phyloP scores from a whole-genome alignment of 2,329 filamentous ascomycete species.

The Aspergillus vadensis region DNA sequence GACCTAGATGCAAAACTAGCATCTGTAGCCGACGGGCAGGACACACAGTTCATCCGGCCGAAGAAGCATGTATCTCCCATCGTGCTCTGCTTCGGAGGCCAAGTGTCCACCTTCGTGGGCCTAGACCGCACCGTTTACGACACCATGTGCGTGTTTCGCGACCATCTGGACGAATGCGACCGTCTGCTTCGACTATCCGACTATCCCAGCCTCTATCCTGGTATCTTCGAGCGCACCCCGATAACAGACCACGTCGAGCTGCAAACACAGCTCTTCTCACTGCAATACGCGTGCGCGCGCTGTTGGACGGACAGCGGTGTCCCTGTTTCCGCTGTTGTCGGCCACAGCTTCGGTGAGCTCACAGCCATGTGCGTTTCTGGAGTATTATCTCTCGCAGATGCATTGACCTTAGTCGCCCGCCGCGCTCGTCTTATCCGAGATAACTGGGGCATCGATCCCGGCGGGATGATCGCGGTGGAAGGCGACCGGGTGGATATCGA shows the following conservation, averaged over 20 bases:
- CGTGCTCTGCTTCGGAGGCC: slow-evolving; percentile 45
- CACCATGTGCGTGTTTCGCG: slow-evolving; percentile 26
- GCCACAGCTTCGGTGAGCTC: slow-evolving; percentile 43
- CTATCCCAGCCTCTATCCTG: slow-evolving; percentile 27
- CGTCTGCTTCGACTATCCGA: slow-evolving; percentile 27
- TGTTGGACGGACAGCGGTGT: slow-evolving; percentile 44
- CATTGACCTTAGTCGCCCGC: slow-evolving; percentile 31
- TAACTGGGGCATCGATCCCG: slow-evolving; percentile 35
- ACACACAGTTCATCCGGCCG: not conserved
- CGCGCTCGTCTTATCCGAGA: slow-evolving; percentile 36
- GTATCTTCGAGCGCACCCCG: slow-evolving; percentile 24
- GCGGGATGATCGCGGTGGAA: slow-evolving; percentile 39
- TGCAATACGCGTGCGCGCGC: slow-evolving; percentile 42
- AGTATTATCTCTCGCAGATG: slow-evolving; percentile 31
- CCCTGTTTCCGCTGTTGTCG: slow-evolving; percentile 35
- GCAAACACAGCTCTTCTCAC: slow-evolving; percentile 41
- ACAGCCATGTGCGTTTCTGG: slow-evolving; percentile 39
- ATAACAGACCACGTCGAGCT: slow-evolving; percentile 25
- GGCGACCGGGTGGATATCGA: slow-evolving; percentile 24
- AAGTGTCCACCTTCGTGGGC: slow-evolving; percentile 30
- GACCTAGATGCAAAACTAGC: slow-evolving; percentile 14
- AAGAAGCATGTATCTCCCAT: slow-evolving; percentile 21
- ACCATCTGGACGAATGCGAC: slow-evolving; percentile 41
- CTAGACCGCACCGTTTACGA: slow-evolving; percentile 32
- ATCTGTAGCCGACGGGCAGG: slow-evolving; percentile 2